These are phyloP conservation scores for Juncus effusus DNA, from an alignment of 176 grass and related monocot species.

Conservation along the genomic window DNA sequence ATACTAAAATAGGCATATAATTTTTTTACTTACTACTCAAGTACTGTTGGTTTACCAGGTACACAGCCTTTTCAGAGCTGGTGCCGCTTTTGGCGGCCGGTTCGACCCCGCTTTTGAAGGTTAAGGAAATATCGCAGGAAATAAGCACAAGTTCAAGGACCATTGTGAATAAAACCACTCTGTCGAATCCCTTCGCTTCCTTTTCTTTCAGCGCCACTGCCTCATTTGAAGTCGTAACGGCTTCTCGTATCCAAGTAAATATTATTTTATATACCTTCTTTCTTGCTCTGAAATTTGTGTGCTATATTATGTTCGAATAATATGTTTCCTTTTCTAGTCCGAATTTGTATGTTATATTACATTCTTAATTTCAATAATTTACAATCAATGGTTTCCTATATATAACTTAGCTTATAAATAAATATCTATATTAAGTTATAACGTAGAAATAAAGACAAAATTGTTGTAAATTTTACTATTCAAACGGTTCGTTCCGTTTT, in stretches of 20 bases:
- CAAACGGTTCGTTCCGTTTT: no score
- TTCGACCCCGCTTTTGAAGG: constrained; percentile 63
- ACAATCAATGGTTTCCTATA: no score
- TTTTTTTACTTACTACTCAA: not conserved
- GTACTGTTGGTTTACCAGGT: constrained; percentile 47
- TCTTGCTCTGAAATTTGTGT: no score
- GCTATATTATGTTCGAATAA: not conserved
- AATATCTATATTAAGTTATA: no score
- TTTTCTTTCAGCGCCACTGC: constrained; percentile 89
- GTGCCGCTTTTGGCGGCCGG: constrained; percentile 76
- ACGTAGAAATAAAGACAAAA: no score
- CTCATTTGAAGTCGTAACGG: constrained; percentile 70
- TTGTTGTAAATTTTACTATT: no score
- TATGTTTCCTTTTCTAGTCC: no score
- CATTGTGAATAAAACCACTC: constrained; percentile 68
- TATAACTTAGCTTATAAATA: no score
- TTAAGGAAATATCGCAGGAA: constrained; percentile 84
- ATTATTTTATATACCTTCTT: no score
- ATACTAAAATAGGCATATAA: no score
- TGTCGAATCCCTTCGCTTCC: constrained; percentile 60
- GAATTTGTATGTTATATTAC: not conserved
- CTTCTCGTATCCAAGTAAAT: constrained; percentile 85
- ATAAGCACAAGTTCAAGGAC: constrained; percentile 52
- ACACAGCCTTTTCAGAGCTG: constrained; percentile 85
- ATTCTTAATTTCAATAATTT: no score